Conservation (phyloP, 768 basidiomycete genomes). For the Agrocybe pediades region DNA sequence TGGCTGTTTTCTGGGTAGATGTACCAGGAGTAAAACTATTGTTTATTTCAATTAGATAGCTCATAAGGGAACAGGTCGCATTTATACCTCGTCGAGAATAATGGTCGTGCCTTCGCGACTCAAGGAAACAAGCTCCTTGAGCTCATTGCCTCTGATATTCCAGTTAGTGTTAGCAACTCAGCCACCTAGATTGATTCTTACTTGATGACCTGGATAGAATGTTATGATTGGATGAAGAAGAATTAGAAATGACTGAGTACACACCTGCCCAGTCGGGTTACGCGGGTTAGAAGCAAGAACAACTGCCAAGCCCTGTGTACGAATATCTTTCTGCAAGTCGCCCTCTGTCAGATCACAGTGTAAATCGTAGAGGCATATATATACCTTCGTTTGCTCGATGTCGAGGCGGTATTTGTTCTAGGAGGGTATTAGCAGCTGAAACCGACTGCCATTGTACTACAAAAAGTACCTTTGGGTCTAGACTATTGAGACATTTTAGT, state of each 20-base stretch:
- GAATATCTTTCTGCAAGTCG: constrained; percentile 66
- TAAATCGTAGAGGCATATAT: neutral
- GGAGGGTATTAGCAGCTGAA: no score
- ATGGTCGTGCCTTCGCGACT: constrained; percentile 80
- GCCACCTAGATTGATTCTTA: constrained; percentile 11
- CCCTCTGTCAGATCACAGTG: neutral
- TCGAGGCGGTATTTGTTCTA: constrained; percentile 77
- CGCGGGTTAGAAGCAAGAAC: constrained; percentile 93
- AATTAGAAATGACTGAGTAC: neutral
- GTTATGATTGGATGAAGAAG: neutral
- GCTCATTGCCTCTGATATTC: constrained; percentile 64
- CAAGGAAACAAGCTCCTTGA: constrained; percentile 76
- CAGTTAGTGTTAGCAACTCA: constrained; percentile 1
- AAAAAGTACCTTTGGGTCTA: constrained; percentile 31
- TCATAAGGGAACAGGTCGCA: neutral
- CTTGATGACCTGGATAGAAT: constrained; percentile 50
- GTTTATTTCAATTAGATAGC: constrained; percentile 1
- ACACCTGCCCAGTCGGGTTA: constrained; percentile 93
- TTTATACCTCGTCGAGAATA: constrained; percentile 75
- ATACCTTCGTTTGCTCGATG: constrained; percentile 75
- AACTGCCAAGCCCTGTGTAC: constrained; percentile 80
- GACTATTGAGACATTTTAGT: constrained; percentile 14
- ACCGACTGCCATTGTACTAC: neutral
- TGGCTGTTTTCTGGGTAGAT: constrained; percentile 80
- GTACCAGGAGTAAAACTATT: constrained; percentile 97